These are phyloP conservation scores for Chaetomiaceae sp. DNA, from an alignment of 2,329 filamentous ascomycete species.

Conservation along the genomic window DNA sequence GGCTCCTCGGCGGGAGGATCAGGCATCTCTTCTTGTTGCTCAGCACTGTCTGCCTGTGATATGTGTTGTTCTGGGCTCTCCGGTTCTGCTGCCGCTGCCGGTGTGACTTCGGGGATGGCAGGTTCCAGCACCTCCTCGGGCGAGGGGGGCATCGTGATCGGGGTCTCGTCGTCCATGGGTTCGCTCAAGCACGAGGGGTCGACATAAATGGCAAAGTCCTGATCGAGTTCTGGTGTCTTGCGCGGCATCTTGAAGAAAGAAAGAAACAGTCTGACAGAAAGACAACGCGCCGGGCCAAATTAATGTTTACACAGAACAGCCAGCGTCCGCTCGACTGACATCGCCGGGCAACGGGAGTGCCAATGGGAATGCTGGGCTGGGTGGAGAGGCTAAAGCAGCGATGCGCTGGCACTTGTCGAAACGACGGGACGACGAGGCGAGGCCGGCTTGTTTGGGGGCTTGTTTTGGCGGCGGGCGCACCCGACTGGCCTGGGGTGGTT, in stretches of 20 bases:
- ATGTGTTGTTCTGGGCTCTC: background rate
- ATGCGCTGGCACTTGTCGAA: slow-evolving; percentile 21
- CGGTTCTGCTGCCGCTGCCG: background rate
- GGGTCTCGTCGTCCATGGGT: slow-evolving; percentile 36
- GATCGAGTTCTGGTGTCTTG: slow-evolving; percentile 28
- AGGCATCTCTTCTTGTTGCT: background rate
- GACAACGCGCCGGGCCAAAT: background rate
- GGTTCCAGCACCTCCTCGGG: slow-evolving; percentile 15
- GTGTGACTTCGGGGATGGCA: background rate
- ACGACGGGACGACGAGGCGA: slow-evolving; percentile 1
- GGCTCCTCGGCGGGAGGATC: background rate
- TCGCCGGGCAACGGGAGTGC: slow-evolving; percentile 20
- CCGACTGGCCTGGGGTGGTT: slow-evolving; percentile 16
- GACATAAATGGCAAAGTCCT: slow-evolving; percentile 46
- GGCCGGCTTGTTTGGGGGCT: no score
- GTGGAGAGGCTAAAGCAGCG: slow-evolving; percentile 17
- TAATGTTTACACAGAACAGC: slow-evolving; percentile 15
- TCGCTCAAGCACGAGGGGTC: slow-evolving; percentile 42
- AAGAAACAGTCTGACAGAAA: background rate
- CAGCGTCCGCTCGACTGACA: slow-evolving; percentile 1
- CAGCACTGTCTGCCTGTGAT: background rate
- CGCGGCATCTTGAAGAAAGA: slow-evolving; percentile 12
- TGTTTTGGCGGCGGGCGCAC: slow-evolving; percentile 15
- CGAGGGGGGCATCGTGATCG: slow-evolving; percentile 12
- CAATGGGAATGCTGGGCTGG: slow-evolving; percentile 8